These are phyloP conservation scores for Rhizopus arrhizus DNA, from an alignment of 371 early-diverging fungal species.

Conservation along the genomic window DNA sequence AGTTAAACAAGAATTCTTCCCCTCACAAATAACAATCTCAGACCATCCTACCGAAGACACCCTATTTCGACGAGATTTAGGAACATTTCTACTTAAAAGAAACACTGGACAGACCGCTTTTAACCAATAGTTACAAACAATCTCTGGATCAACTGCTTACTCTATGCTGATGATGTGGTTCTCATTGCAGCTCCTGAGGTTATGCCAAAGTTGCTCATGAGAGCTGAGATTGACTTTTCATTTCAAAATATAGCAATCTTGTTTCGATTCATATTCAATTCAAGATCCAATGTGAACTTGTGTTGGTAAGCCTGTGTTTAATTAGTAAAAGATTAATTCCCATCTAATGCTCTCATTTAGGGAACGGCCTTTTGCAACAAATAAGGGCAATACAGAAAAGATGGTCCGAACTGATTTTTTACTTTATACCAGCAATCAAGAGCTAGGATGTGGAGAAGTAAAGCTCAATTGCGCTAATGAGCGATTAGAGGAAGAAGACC, in stretches of 20 bases:
- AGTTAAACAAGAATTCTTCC: conserved; percentile 13
- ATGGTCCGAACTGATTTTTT: conserved; percentile 5
- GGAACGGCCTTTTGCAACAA: conserved; percentile 8
- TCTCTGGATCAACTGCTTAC: too few species aligned
- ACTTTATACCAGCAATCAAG: conserved; percentile 12
- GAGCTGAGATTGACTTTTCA: conserved; percentile 17
- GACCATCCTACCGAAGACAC: conserved; percentile 14
- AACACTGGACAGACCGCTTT: conserved; percentile 10
- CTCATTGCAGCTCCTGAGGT: too few species aligned
- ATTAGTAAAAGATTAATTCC: conserved; percentile 4
- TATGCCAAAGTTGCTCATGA: too few species aligned
- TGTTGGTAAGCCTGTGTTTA: conserved; percentile 13
- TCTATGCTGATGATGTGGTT: too few species aligned
- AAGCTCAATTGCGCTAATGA: conserved; percentile 6
- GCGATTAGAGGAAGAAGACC: conserved; percentile 15
- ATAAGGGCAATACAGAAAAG: conserved; percentile 6
- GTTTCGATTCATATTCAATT: conserved; percentile 14
- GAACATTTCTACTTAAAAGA: conserved; percentile 7
- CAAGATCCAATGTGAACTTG: conserved; percentile 8
- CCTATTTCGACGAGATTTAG: conserved; percentile 11
- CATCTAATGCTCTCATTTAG: conserved; percentile 7
- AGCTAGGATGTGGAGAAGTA: conserved; percentile 12
- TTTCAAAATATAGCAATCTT: conserved; percentile 16
- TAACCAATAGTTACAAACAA: conserved; percentile 14
- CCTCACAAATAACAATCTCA: conserved; percentile 10